phyloP scores from a whole-genome alignment of 208 protist species.

The Leishmania arabica region DNA sequence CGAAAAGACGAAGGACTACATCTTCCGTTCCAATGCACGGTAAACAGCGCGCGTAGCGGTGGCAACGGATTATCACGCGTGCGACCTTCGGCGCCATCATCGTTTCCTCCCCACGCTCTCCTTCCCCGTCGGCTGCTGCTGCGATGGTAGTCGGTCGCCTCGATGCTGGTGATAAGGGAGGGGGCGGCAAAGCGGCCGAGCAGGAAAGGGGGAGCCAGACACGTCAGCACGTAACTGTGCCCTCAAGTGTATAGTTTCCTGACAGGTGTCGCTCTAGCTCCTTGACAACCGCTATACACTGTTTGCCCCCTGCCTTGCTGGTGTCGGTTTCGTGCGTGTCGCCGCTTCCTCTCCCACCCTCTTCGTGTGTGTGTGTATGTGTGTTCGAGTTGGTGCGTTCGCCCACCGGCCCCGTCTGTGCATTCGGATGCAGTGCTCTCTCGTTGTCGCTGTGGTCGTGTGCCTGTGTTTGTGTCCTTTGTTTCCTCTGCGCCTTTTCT shows the following conservation, averaged over 20 bases:
- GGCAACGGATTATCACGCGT: background rate
- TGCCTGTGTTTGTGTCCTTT: too few species aligned
- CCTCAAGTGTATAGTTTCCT: background rate
- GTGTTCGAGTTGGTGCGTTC: background rate
- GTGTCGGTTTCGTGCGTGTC: background rate
- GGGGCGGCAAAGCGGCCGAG: too few species aligned
- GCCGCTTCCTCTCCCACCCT: background rate
- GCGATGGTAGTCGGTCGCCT: background rate
- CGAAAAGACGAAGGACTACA: constrained; percentile 86
- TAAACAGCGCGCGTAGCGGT: constrained; percentile 5
- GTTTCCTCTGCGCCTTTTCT: background rate
- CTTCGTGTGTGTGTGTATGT: background rate
- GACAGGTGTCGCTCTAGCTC: background rate
- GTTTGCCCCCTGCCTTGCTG: background rate
- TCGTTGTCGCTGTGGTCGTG: background rate
- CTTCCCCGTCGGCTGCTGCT: background rate
- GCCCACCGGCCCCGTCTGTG: background rate
- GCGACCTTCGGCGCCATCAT: background rate
- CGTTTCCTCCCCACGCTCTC: background rate
- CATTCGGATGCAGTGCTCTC: background rate
- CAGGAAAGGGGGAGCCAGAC: background rate
- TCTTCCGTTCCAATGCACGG: constrained; percentile 63
- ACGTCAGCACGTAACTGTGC: background rate
- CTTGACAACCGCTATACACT: background rate
- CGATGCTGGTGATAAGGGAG: background rate